These are phyloP conservation scores for Fragilaria crotonensis DNA, from an alignment of 108 stramenopile species.

Conservation along the genomic window DNA sequence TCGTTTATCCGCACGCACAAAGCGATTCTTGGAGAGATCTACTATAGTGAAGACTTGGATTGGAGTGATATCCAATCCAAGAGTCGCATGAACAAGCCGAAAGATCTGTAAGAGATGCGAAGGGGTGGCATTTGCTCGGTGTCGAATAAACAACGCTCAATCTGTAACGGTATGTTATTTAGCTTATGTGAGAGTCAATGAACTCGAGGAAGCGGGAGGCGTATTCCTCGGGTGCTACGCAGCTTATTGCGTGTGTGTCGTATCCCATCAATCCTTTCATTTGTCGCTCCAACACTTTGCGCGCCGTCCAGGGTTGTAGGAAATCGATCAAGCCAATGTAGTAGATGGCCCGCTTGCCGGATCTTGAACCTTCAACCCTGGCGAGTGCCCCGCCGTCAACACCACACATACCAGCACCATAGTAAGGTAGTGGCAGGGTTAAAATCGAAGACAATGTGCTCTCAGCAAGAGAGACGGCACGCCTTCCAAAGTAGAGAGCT, in stretches of 20 bases:
- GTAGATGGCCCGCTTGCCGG: slow-evolving; percentile 47
- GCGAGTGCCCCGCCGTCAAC: slow-evolving; percentile 69
- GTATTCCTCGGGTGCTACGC: slow-evolving; percentile 69
- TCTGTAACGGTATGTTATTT: slow-evolving; percentile 6
- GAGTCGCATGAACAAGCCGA: background rate
- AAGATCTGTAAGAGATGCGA: background rate
- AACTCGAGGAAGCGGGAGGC: slow-evolving; percentile 67
- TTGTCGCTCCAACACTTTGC: slow-evolving; percentile 60
- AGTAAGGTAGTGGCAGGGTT: slow-evolving; percentile 53
- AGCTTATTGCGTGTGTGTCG: slow-evolving; percentile 64
- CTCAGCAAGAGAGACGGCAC: background rate
- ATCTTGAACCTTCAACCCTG: slow-evolving; percentile 46
- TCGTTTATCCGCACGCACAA: slow-evolving; percentile 64
- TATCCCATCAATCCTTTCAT: slow-evolving; percentile 67
- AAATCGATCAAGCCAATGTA: slow-evolving; percentile 90
- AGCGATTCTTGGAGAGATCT: slow-evolving; percentile 70
- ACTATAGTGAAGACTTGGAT: slow-evolving; percentile 69
- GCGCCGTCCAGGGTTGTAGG: slow-evolving; percentile 74
- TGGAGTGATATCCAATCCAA: slow-evolving; percentile 66
- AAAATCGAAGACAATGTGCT: slow-evolving; percentile 18
- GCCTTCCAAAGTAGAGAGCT: slow-evolving; percentile 11
- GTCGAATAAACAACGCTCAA: background rate
- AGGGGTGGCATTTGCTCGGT: too few species aligned
- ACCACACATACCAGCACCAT: slow-evolving; percentile 59
- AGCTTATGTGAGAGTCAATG: slow-evolving; percentile 60